These are phyloP conservation scores for Dendryphion nanum DNA, from an alignment of 2,329 filamentous ascomycete genomes.

Conservation along the genomic window DNA sequence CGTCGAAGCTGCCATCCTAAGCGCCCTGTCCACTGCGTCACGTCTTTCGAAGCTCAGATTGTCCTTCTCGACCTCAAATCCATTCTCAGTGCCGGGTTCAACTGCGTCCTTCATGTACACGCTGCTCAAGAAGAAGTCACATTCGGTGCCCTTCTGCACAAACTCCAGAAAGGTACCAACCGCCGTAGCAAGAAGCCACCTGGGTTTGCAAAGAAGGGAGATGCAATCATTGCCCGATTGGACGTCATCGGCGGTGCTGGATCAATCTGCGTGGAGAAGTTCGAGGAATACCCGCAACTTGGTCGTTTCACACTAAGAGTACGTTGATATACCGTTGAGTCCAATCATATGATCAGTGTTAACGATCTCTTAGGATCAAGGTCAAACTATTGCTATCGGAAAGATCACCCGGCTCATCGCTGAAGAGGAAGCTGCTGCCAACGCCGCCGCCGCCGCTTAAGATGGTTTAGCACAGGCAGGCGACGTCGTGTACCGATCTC, in stretches of 20 bases:
- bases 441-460: background rate
- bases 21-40: slow-evolving; percentile 87
- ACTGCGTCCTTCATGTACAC: slow-evolving; percentile 96
- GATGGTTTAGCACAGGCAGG: no score
- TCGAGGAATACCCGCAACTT: slow-evolving; percentile 87
- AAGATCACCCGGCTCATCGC: slow-evolving; percentile 91
- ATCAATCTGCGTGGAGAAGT: slow-evolving; percentile 87
- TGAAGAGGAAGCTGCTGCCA: no score
- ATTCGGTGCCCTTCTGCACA: slow-evolving; percentile 83
- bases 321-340: background rate
- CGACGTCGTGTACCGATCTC: no score
- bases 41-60: slow-evolving; percentile 92
- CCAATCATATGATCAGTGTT: slow-evolving; percentile 9
- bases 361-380: slow-evolving; percentile 53
- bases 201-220: slow-evolving; percentile 78
- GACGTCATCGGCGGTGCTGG: slow-evolving; percentile 83
- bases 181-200: slow-evolving; percentile 92
- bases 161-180: slow-evolving; percentile 89
- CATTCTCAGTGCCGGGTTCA: slow-evolving; percentile 92
- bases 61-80: slow-evolving; percentile 91
- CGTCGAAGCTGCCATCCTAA: slow-evolving; percentile 93
- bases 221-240: slow-evolving; percentile 88
- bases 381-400: slow-evolving; percentile 98
- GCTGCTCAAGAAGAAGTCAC: slow-evolving; percentile 97
- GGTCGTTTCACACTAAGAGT: slow-evolving; percentile 29